phyloP scores from a whole-genome alignment of 306 rosid species.

The Potentilla sterilis region DNA sequence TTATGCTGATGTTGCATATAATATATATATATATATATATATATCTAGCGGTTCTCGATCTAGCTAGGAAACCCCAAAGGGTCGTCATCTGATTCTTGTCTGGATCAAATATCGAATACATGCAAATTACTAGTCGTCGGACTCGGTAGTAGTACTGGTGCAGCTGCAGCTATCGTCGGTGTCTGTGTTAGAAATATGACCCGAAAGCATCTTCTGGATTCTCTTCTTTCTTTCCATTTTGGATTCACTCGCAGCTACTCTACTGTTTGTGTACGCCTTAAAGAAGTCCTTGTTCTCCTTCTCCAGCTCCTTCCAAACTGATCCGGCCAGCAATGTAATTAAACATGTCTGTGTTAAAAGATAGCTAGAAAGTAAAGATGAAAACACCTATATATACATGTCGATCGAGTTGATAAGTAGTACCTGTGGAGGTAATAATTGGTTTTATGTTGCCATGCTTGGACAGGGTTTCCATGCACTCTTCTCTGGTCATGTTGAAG shows the following conservation, averaged over 20 bases:
- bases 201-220: constrained; percentile 37
- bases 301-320: constrained; percentile 95
- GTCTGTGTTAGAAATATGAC: constrained; percentile 21
- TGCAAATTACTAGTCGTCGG: not conserved
- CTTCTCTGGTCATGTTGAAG: constrained; percentile 89
- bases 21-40: too few relatives aligned
- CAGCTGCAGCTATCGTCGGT: not conserved
- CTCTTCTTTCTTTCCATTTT: constrained; percentile 39
- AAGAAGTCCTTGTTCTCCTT: constrained; percentile 94
- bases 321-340: not conserved
- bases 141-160: constrained; percentile 1
- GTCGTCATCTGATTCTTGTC: not conserved
- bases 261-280: constrained; percentile 54
- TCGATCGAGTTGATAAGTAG: not conserved
- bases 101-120: constrained; percentile 26
- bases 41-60: not conserved
- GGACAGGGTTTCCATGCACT: constrained; percentile 94
- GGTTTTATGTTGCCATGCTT: constrained; percentile 89
- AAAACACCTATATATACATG: not conserved
- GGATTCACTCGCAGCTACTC: constrained; percentile 25
- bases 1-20: constrained; percentile 4
- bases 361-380: not conserved
- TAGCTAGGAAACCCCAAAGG: not conserved
- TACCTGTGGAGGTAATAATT: constrained; percentile 84
- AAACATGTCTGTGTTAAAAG: not conserved